phyloP scores from a whole-genome alignment of 768 basidiomycete genomes.

The Suillus bovinus region DNA sequence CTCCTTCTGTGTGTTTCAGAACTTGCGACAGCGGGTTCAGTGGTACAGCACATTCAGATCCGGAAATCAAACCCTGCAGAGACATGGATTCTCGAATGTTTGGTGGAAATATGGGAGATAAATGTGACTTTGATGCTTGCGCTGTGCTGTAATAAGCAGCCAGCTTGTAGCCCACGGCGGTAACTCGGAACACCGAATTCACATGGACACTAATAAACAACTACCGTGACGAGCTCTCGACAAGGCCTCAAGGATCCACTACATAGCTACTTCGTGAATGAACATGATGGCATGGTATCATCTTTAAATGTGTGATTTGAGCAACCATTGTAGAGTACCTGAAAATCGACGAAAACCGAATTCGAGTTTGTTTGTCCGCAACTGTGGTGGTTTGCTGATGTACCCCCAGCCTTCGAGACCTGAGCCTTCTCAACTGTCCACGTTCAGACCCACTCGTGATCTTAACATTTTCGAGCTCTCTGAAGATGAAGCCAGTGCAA shows the following conservation, averaged over 20 bases:
- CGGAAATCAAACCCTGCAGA: slow-evolving; percentile 78
- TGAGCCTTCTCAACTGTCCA: not conserved
- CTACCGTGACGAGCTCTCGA: not conserved
- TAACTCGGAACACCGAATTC: not conserved
- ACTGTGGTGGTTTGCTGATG: no score
- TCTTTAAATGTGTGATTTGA: no score
- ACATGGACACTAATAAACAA: not conserved
- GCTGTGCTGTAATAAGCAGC: not conserved
- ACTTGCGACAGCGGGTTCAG: slow-evolving; percentile 89
- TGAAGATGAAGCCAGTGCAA: not conserved
- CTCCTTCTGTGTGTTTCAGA: slow-evolving; percentile 85
- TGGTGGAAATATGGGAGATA: slow-evolving; percentile 1
- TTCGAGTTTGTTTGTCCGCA: no score
- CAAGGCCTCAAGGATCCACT: not conserved
- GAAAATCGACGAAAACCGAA: no score
- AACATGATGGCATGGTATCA: no score
- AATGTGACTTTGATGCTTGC: not conserved
- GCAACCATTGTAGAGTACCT: no score
- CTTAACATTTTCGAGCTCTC: slow-evolving; percentile 2
- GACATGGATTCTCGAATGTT: slow-evolving; percentile 50
- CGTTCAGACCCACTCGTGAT: not conserved
- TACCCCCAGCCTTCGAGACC: not conserved
- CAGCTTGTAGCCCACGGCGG: no score
- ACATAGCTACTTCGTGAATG: not conserved
- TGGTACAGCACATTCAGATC: slow-evolving; percentile 83